Percentiles rank a stretch among this genome's conserved stretches.
phyloP scores from a whole-genome alignment of 257 asterid genomes.

The Schizonepeta tenuifolia region DNA sequence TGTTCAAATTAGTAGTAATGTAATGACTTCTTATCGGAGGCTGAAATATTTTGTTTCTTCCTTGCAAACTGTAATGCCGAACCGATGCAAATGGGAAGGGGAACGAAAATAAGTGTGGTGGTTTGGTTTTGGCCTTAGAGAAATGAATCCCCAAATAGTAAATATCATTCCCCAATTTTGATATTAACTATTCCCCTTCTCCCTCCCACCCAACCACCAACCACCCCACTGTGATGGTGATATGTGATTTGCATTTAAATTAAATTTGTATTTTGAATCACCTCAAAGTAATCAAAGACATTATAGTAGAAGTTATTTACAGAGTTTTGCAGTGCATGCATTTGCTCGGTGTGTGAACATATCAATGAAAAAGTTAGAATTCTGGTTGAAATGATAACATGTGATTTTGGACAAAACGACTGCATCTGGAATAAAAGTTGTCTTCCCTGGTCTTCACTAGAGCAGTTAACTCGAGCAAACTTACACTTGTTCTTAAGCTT shows the following conservation, averaged over 20 bases:
- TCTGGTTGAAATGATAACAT: neutral
- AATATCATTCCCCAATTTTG: neutral
- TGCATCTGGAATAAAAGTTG: neutral
- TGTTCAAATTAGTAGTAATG: neutral
- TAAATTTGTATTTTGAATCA: neutral
- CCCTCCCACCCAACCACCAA: neutral
- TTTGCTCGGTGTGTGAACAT: neutral
- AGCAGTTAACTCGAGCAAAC: neutral
- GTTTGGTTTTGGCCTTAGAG: neutral
- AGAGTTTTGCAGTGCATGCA: neutral
- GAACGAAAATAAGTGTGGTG: neutral
- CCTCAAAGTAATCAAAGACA: neutral
- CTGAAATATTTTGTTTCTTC: neutral
- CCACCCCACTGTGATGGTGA: neutral
- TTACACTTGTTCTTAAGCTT: conserved; percentile 15
- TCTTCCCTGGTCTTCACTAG: neutral
- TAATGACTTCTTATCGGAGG: conserved; percentile 1
- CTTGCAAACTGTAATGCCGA: neutral
- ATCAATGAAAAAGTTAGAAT: neutral
- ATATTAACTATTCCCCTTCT: neutral
- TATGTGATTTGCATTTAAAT: neutral
- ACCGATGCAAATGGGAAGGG: neutral
- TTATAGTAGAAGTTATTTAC: neutral
- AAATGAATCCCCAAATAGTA: neutral
- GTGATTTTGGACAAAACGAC: neutral